A percentile compares a stretch with the other conserved stretches of the same genome.
phyloP scores from a whole-genome alignment of 2,329 filamentous ascomycete species.

The Sphaerostilbella broomeana region DNA sequence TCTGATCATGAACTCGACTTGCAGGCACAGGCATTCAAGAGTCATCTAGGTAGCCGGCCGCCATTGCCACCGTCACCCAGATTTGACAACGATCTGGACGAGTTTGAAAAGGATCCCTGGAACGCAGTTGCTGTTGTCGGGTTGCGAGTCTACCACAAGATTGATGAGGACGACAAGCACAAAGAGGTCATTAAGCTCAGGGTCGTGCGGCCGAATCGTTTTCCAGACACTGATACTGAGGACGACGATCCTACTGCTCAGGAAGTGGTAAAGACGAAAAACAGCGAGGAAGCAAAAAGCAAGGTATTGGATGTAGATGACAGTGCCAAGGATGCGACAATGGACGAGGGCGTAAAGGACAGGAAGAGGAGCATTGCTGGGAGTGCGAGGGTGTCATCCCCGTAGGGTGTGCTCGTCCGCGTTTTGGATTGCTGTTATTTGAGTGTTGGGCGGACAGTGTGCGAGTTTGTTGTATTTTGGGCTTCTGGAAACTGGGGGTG shows the following conservation, averaged over 20 bases:
- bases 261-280: background rate
- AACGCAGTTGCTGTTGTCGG: slow-evolving; percentile 58
- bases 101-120: slow-evolving; percentile 53
- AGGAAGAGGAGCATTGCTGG: slow-evolving; percentile 32
- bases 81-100: slow-evolving; percentile 42
- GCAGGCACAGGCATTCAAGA: slow-evolving; percentile 19
- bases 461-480: too few species aligned
- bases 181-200: slow-evolving; percentile 32
- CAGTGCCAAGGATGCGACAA: slow-evolving; percentile 38
- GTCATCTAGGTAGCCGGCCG: slow-evolving; percentile 4
- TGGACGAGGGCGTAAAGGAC: slow-evolving; percentile 27
- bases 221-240: slow-evolving; percentile 21
- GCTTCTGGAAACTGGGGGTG: too few species aligned
- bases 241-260: slow-evolving; percentile 18
- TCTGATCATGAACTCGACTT: slow-evolving; percentile 35
- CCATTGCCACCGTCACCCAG: background rate
- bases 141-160: slow-evolving; percentile 54
- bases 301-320: slow-evolving; percentile 39
- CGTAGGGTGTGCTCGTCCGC: too few species aligned
- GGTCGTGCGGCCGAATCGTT: slow-evolving; percentile 34
- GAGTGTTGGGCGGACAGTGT: too few species aligned
- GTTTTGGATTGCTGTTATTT: too few species aligned
- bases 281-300: slow-evolving; percentile 15
- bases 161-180: slow-evolving; percentile 24
- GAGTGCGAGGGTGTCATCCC: slow-evolving; percentile 5